Evolutionary conservation across 2,329 filamentous ascomycete species (phyloP).

Genomic region (Chrysosporium keratinophilum): DNA sequence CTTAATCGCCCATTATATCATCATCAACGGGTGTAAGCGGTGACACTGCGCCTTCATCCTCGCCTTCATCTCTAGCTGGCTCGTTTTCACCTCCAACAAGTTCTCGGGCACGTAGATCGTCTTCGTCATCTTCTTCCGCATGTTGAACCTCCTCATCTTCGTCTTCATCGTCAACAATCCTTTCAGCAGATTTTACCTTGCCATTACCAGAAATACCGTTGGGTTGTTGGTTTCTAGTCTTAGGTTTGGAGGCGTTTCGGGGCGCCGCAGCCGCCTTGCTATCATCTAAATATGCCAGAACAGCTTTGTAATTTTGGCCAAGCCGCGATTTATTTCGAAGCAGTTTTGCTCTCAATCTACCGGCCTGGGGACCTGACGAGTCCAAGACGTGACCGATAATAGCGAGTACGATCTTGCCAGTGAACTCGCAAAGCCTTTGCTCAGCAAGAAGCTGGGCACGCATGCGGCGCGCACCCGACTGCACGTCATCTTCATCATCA

Average conservation of each 20-base stretch:
- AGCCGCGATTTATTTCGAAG: slow-evolving; percentile 69
- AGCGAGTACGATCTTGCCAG: slow-evolving; percentile 72
- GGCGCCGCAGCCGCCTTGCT: slow-evolving; percentile 37
- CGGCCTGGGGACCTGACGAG: slow-evolving; percentile 47
- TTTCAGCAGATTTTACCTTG: slow-evolving; percentile 31
- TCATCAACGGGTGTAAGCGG: slow-evolving; percentile 27
- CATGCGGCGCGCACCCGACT: slow-evolving; percentile 42
- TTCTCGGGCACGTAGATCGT: slow-evolving; percentile 29
- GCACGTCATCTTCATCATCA: slow-evolving; percentile 35
- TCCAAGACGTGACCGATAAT: slow-evolving; percentile 68
- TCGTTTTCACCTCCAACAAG: slow-evolving; percentile 30
- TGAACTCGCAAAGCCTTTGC: slow-evolving; percentile 73
- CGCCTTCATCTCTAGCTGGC: slow-evolving; percentile 13
- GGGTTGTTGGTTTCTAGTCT: background rate
- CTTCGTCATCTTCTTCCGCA: slow-evolving; percentile 34
- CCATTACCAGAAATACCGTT: slow-evolving; percentile 23
- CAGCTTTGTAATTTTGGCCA: slow-evolving; percentile 75
- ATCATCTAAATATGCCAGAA: slow-evolving; percentile 69
- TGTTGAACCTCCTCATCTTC: slow-evolving; percentile 26
- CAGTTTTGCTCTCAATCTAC: slow-evolving; percentile 59
- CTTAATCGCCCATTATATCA: slow-evolving; percentile 37
- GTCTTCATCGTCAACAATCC: slow-evolving; percentile 36
- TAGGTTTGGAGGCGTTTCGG: slow-evolving; percentile 11
- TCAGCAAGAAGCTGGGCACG: slow-evolving; percentile 65
- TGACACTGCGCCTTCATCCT: slow-evolving; percentile 12